Conservation (phyloP, 176 grass and related monocot species). For the Panicum miliaceum region DNA sequence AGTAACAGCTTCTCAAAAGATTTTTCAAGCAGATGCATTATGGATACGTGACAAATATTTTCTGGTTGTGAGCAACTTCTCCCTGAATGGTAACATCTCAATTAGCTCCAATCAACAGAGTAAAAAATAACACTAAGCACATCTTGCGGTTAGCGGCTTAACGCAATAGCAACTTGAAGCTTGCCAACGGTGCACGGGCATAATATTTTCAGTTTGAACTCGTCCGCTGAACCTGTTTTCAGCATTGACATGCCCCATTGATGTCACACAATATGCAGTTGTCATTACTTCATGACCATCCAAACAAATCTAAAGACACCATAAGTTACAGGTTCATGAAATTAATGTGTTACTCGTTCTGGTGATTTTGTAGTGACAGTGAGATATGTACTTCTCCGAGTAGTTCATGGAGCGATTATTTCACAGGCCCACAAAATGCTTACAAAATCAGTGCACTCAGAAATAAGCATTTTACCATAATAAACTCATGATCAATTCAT, state of each 20-base stretch:
- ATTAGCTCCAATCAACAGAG: conserved; percentile 8
- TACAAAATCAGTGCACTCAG: not conserved
- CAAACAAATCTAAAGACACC: not conserved
- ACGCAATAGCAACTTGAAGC: not conserved
- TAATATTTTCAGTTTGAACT: conserved; percentile 22
- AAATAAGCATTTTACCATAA: conserved; percentile 25
- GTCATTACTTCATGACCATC: conserved; percentile 13
- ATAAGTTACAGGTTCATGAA: conserved; percentile 15
- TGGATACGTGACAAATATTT: not conserved
- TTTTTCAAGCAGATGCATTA: conserved; percentile 4
- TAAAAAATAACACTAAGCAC: not conserved
- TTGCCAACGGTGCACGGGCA: not conserved
- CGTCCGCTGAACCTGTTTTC: not conserved
- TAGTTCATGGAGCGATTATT: not conserved
- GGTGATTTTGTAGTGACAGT: conserved; percentile 5
- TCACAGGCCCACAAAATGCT: not conserved
- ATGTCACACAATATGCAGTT: conserved; percentile 22
- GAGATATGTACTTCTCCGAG: not conserved
- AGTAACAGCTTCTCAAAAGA: not conserved
- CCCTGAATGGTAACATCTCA: not conserved
- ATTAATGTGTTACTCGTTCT: not conserved
- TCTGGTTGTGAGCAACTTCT: conserved; percentile 7
- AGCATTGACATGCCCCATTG: not conserved
- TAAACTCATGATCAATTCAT: conserved; percentile 10
- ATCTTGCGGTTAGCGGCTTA: conserved; percentile 24